Evolutionary conservation across 2,329 filamentous ascomycete genomes (phyloP).

Genomic region (Pseudopithomyces maydicus): DNA sequence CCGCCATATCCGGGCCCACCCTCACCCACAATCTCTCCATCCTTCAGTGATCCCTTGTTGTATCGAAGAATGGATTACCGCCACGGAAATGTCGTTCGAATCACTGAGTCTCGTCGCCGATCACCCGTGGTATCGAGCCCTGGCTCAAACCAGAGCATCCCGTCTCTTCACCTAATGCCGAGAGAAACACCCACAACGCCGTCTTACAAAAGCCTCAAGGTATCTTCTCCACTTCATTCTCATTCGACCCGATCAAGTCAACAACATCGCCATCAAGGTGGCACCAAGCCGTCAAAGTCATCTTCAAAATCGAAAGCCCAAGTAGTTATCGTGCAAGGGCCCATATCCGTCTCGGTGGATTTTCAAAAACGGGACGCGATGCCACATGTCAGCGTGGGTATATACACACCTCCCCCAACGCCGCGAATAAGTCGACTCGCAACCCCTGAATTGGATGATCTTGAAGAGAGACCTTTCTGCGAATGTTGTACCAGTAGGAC

Average conservation of each 20-base stretch:
- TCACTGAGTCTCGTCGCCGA: slow-evolving; percentile 32
- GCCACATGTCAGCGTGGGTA: not conserved
- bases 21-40: not conserved
- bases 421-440: slow-evolving; percentile 35
- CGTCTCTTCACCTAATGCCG: not conserved
- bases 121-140: slow-evolving; percentile 9
- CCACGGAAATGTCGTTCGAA: slow-evolving; percentile 26
- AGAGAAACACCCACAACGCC: not conserved
- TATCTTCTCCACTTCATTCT: not conserved
- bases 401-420: slow-evolving; percentile 34
- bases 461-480: slow-evolving; percentile 38
- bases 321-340: slow-evolving; percentile 21
- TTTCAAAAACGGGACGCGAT: not conserved
- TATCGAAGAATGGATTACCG: slow-evolving; percentile 33
- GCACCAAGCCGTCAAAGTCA: slow-evolving; percentile 9
- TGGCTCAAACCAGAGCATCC: slow-evolving; percentile 1
- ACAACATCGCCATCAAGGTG: not conserved
- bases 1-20: slow-evolving; percentile 15
- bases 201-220: not conserved
- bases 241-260: not conserved
- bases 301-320: slow-evolving; percentile 14
- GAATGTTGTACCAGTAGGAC: slow-evolving; percentile 28
- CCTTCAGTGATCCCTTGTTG: not conserved
- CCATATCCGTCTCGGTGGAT: not conserved
- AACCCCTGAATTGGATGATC: slow-evolving; percentile 39